phyloP scores from a whole-genome alignment of 2,329 filamentous ascomycete species.

The Fusarium sublunatum region DNA sequence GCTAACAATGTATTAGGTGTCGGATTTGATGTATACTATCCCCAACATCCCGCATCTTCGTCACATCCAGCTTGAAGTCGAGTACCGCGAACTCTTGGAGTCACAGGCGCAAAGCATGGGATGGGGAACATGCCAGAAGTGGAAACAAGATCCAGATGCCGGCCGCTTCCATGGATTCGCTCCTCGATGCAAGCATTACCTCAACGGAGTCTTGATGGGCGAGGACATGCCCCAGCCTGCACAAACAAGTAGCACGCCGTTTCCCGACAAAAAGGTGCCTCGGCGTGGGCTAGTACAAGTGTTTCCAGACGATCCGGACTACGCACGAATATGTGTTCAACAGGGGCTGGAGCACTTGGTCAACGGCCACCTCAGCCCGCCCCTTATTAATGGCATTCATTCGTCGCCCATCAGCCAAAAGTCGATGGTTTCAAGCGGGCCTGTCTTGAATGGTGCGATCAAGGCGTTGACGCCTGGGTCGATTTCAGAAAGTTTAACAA shows the following conservation, averaged over 20 bases:
- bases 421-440: slow-evolving; percentile 41
- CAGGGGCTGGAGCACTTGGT: slow-evolving; percentile 68
- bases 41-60: slow-evolving; percentile 69
- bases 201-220: slow-evolving; percentile 65
- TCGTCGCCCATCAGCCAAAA: slow-evolving; percentile 59
- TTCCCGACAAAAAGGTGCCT: slow-evolving; percentile 66
- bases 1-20: slow-evolving; percentile 57
- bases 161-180: slow-evolving; percentile 64
- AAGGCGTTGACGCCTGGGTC: slow-evolving; percentile 36
- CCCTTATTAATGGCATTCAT: slow-evolving; percentile 60
- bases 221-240: slow-evolving; percentile 62
- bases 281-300: slow-evolving; percentile 66
- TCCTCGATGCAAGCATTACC: slow-evolving; percentile 67
- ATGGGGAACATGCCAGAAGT: slow-evolving; percentile 62
- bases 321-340: slow-evolving; percentile 64
- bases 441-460: slow-evolving; percentile 49
- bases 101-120: slow-evolving; percentile 58
- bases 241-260: slow-evolving; percentile 64
- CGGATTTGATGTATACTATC: slow-evolving; percentile 70
- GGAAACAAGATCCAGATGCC: slow-evolving; percentile 68
- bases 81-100: slow-evolving; percentile 70
- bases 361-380: slow-evolving; percentile 57
- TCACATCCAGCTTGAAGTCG: slow-evolving; percentile 65
- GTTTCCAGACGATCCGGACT: slow-evolving; percentile 67
- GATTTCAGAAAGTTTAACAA: slow-evolving; percentile 32